Conservation (phyloP, 2,329 filamentous ascomycete species). For the Chaetomium olivaceum region DNA sequence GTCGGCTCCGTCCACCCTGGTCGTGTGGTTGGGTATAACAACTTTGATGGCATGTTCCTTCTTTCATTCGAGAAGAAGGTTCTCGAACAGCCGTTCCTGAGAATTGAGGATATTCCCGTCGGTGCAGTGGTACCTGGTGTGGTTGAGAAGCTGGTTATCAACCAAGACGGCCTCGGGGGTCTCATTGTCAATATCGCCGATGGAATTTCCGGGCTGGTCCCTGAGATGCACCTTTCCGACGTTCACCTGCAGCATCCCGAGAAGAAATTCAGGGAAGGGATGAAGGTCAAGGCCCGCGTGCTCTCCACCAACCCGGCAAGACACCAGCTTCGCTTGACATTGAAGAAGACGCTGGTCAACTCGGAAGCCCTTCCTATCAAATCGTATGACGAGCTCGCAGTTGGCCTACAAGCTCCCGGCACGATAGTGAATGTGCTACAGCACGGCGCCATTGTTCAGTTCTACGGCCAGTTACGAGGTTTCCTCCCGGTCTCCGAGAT, state of each 20-base stretch:
- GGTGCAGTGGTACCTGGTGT: conserved; percentile 79
- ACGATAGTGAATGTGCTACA: conserved; percentile 80
- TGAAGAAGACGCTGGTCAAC: conserved; percentile 94
- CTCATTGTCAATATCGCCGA: conserved; percentile 82
- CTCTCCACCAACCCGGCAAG: conserved; percentile 75
- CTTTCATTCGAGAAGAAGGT: conserved; percentile 80
- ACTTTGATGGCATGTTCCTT: conserved; percentile 81
- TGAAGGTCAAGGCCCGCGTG: conserved; percentile 81
- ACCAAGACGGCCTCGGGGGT: conserved; percentile 74
- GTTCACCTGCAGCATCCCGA: conserved; percentile 86
- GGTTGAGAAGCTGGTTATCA: conserved; percentile 81
- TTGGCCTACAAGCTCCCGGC: conserved; percentile 78
- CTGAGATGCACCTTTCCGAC: conserved; percentile 86
- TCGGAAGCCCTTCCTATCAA: conserved; percentile 80
- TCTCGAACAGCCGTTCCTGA: conserved; percentile 83
- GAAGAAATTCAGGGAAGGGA: conserved; percentile 89
- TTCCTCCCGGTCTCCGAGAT: conserved; percentile 95
- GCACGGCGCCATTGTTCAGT: conserved; percentile 85
- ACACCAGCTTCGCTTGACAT: conserved; percentile 78
- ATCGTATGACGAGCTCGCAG: conserved; percentile 69
- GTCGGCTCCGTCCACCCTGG: conserved; percentile 76
- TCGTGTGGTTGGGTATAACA: conserved; percentile 82
- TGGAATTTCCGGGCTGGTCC: conserved; percentile 83
- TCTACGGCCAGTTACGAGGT: conserved; percentile 79
- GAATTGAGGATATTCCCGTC: conserved; percentile 85